Evolutionary conservation across 2,329 filamentous ascomycete genomes (phyloP).

Genomic region (Arthroderma uncinatum): DNA sequence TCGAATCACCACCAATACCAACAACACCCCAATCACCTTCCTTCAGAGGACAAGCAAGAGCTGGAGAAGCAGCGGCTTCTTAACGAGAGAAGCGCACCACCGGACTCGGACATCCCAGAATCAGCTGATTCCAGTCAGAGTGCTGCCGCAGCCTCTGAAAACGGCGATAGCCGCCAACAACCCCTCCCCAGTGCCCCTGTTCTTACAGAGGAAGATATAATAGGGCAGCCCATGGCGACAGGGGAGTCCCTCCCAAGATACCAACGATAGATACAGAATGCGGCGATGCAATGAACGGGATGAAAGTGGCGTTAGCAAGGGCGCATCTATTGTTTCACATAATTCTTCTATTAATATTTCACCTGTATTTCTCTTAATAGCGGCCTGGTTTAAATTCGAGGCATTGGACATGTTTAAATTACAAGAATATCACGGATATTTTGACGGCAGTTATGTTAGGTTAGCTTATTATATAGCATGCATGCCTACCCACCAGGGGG

Average conservation of each 20-base stretch:
- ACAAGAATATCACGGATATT: background rate
- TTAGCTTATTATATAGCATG: constrained; percentile 4
- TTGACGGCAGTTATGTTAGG: background rate
- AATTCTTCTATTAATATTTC: background rate
- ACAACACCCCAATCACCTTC: background rate
- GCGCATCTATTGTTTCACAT: background rate
- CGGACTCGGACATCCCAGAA: constrained; percentile 17
- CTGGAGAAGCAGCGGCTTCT: constrained; percentile 56
- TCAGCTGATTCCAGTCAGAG: constrained; percentile 9
- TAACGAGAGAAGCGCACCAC: constrained; percentile 52
- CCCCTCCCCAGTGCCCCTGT: constrained; percentile 34
- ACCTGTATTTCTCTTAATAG: background rate
- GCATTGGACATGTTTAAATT: background rate
- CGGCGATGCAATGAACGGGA: background rate
- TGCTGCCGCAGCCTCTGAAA: constrained; percentile 17
- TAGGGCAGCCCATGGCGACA: constrained; percentile 27
- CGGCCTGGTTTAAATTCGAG: background rate
- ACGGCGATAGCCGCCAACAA: constrained; percentile 5
- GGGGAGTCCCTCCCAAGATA: constrained; percentile 37
- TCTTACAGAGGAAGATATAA: constrained; percentile 45
- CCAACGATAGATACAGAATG: constrained; percentile 22
- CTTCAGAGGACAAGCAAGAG: constrained; percentile 65
- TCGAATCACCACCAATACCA: constrained; percentile 24
- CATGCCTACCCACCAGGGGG: background rate
- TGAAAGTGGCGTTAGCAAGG: background rate